Evolutionary conservation across 1,284 basidiomycete genomes (phyloP), one percentile per base, ranked within the genome.

Genomic region (Trichosporon asahii): DNA sequence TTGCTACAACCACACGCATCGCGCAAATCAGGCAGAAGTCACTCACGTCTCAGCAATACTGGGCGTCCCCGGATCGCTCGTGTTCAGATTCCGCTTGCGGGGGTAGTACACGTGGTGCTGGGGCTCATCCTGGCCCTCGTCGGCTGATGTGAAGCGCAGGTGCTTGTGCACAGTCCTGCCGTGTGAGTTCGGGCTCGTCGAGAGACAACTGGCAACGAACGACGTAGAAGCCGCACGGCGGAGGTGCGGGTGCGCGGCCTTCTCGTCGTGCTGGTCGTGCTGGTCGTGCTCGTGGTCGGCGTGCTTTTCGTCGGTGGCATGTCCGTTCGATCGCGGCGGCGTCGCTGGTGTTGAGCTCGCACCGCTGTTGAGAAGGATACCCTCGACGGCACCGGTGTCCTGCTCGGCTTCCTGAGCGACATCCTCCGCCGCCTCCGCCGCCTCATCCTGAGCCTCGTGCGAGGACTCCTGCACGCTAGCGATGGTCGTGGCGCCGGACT

Each of bases 1-100:
- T 8, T 33, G n/a, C n/a, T n/a, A n/a, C n/a, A n/a, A n/a, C n/a
- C n/a, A n/a, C n/a, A n/a, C 31, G 31, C 11, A 33, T 33, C 31
- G 15, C 46, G 25, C 49, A 27, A 21, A 29, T 37, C 64, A 31
- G 5, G n/a, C 14, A n/a, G 23, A 8, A 29, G 31, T 31, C 11
- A 75, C 78, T 76, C 64, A 82, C 82, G 83, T 83, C 64, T 84
- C 83, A 14, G 74, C 76, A 11, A 84, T 70, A 67, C 83, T 84
- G 1, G 83, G 83, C 18, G 83, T 84, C 0, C 79, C 79, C 1
- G 82, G 82, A 72, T 79, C 81, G 60, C 75, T 79, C 55, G 18
- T 21, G 63, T 64, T 44, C 29, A 25, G 21, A 23, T 64, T 44
- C 12, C 63, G 21, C 63, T 37, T 33, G 57, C 57, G 57, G 15